A percentile compares a stretch with the other conserved stretches of the same genome.
These are phyloP conservation scores for Lablab purpureus DNA, from an alignment of 306 rosid species.

Conservation along the genomic window DNA sequence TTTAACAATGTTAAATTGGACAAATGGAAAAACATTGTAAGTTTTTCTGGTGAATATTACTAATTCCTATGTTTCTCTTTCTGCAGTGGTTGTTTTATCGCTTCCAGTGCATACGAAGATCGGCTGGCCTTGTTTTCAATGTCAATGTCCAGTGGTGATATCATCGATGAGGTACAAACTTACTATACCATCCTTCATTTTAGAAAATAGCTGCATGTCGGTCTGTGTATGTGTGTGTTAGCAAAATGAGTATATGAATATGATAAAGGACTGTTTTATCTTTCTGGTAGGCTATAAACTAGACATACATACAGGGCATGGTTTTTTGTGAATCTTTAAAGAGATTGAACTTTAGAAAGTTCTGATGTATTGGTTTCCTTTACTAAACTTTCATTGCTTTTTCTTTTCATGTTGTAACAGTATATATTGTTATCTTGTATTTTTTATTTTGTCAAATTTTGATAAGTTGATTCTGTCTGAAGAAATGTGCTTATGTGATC, in stretches of 20 bases:
- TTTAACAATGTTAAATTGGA: constrained; percentile 9
- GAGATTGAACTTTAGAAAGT: constrained; percentile 31
- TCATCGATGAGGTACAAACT: constrained; percentile 75
- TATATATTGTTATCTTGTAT: constrained; percentile 22
- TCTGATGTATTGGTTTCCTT: constrained; percentile 36
- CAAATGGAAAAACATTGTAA: constrained; percentile 31
- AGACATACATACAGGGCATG: constrained; percentile 5
- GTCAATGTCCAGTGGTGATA: constrained; percentile 70
- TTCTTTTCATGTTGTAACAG: constrained; percentile 21
- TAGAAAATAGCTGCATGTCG: constrained; percentile 40
- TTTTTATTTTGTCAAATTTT: constrained; percentile 26
- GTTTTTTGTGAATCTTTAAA: constrained; percentile 18
- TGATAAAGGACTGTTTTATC: not conserved
- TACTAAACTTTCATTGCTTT: not conserved
- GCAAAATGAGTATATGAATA: constrained; percentile 25
- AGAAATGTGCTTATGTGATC: constrained; percentile 40
- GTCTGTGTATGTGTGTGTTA: not conserved
- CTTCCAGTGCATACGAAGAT: constrained; percentile 88
- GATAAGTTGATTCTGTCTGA: constrained; percentile 38
- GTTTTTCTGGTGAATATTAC: constrained; percentile 30
- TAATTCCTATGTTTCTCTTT: constrained; percentile 48
- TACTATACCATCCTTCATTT: constrained; percentile 37
- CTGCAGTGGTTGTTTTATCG: constrained; percentile 94
- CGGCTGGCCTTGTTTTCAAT: constrained; percentile 82
- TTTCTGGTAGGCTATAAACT: constrained; percentile 27